phyloP scores from a whole-genome alignment of 139 green algal genomes.

The Coelastrella sp. region DNA sequence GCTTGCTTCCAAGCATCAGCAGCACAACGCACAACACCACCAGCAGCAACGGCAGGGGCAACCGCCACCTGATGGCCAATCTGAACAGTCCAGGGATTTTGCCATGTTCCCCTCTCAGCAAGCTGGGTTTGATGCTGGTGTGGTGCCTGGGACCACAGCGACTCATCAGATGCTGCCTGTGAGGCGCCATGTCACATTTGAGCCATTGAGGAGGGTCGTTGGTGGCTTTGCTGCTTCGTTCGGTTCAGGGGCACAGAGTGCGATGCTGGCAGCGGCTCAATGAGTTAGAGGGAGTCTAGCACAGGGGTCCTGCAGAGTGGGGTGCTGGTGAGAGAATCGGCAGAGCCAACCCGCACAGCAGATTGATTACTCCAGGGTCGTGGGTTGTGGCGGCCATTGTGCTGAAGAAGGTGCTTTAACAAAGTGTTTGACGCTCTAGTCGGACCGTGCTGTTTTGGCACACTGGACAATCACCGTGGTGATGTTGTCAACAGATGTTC shows the following conservation, averaged over 20 bases:
- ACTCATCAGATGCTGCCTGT: background rate
- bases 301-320: too few relatives aligned
- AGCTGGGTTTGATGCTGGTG: background rate
- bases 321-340: too few relatives aligned
- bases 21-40: background rate
- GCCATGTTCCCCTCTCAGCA: background rate
- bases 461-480: too few relatives aligned
- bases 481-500: too few relatives aligned
- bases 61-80: background rate
- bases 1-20: background rate
- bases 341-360: too few relatives aligned
- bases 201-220: slow-evolving; percentile 22
- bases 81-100: background rate
- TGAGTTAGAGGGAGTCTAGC: background rate
- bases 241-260: background rate
- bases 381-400: too few relatives aligned
- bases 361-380: too few relatives aligned
- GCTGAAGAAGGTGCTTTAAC: too few relatives aligned
- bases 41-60: background rate
- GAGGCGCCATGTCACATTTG: background rate
- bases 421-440: too few relatives aligned
- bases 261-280: background rate
- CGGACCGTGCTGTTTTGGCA: too few relatives aligned
- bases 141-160: background rate
- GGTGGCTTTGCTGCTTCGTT: slow-evolving; percentile 35